Conservation (phyloP, 2,329 filamentous ascomycete genomes). For the Cladorrhinum sp. region DNA sequence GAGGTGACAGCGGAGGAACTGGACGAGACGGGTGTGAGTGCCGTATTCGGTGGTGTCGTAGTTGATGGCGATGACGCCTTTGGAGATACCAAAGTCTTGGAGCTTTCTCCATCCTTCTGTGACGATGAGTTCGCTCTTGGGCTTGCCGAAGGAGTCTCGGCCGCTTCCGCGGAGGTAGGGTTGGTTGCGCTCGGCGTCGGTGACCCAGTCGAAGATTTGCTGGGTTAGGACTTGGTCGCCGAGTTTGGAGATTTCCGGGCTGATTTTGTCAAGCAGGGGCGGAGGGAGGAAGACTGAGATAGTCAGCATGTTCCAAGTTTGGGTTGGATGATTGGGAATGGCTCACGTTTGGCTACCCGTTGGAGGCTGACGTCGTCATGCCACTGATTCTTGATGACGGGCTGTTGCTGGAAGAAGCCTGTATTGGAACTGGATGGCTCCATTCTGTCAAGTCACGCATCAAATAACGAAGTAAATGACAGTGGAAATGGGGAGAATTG, state of each 20-base stretch:
- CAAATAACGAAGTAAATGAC: not conserved
- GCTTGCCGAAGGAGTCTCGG: constrained; percentile 60
- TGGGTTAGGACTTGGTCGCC: constrained; percentile 53
- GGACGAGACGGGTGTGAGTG: constrained; percentile 53
- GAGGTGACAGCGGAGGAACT: constrained; percentile 58
- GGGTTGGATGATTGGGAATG: constrained; percentile 5
- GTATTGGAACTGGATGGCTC: constrained; percentile 43
- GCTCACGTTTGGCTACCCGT: constrained; percentile 49
- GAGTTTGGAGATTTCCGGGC: constrained; percentile 45
- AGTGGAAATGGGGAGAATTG: not conserved
- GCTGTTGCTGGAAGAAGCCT: constrained; percentile 56
- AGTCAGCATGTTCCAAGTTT: not conserved
- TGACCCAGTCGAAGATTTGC: constrained; percentile 54
- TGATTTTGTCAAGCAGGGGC: constrained; percentile 37
- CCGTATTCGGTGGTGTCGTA: constrained; percentile 53
- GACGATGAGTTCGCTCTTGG: constrained; percentile 58
- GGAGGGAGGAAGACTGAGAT: constrained; percentile 48
- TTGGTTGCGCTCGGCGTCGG: constrained; percentile 63
- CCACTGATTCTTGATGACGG: constrained; percentile 54
- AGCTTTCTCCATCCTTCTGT: constrained; percentile 64
- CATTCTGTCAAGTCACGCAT: constrained; percentile 32
- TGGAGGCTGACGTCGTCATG: constrained; percentile 52
- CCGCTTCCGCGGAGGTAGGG: constrained; percentile 57
- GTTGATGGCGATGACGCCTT: constrained; percentile 57
- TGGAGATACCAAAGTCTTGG: constrained; percentile 55